Conservation (phyloP, 495 filamentous ascomycete genomes). For the Articulospora tetracladia region DNA sequence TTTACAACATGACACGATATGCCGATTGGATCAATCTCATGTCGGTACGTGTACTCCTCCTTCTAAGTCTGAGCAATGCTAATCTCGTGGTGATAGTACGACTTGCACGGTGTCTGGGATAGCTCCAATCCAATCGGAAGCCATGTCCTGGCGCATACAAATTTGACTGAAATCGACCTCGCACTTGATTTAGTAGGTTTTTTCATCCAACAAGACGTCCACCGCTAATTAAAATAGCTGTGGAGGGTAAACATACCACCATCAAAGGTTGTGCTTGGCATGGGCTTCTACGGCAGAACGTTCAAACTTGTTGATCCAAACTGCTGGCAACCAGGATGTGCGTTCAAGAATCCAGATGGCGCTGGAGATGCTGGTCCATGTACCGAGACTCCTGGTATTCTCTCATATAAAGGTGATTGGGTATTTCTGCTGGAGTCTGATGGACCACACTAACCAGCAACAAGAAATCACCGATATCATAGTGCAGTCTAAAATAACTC, state of each 20-base stretch:
- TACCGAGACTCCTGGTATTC: constrained; percentile 34
- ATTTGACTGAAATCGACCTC: constrained; percentile 51
- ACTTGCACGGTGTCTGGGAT: background rate
- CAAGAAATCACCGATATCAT: constrained; percentile 4
- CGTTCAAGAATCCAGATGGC: constrained; percentile 19
- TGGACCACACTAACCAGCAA: background rate
- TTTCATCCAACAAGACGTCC: too few relatives aligned
- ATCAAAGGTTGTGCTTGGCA: constrained; percentile 32
- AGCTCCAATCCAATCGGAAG: constrained; percentile 27
- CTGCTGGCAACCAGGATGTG: background rate
- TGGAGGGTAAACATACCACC: constrained; percentile 44
- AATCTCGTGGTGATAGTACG: background rate
- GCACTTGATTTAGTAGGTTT: constrained; percentile 44
- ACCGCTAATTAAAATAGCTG: too few relatives aligned
- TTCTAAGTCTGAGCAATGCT: background rate
- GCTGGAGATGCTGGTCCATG: background rate
- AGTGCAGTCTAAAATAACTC: too few relatives aligned
- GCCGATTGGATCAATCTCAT: constrained; percentile 55
- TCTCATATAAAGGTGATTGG: constrained; percentile 3
- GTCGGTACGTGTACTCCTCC: constrained; percentile 30
- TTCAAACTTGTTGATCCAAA: background rate
- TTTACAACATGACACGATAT: constrained; percentile 27
- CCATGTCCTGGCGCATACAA: constrained; percentile 43
- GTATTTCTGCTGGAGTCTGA: background rate
- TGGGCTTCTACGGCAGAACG: constrained; percentile 1